These are phyloP conservation scores for Trametes punicea DNA, from an alignment of 768 basidiomycete species.

Conservation along the genomic window DNA sequence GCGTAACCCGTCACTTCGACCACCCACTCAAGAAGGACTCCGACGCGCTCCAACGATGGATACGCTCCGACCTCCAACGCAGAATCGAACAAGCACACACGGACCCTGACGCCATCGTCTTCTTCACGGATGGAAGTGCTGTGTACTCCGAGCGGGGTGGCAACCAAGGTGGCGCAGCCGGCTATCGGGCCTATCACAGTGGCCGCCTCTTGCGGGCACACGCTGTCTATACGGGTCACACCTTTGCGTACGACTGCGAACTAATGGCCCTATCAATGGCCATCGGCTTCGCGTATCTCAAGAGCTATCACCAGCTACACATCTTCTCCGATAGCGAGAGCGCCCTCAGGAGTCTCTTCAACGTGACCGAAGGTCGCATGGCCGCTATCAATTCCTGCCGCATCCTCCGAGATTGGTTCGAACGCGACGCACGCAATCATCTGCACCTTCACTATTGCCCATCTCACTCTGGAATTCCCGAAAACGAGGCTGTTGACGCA, in stretches of 20 bases:
- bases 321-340: constrained; percentile 1
- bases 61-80: not conserved
- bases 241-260: too few relatives aligned
- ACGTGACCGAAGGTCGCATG: not conserved
- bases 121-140: not conserved
- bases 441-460: not conserved
- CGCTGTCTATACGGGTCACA: not conserved
- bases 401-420: not conserved
- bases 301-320: not conserved
- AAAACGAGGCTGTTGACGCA: not conserved
- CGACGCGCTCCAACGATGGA: not conserved
- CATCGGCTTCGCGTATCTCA: not conserved
- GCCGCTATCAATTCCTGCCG: not conserved
- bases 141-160: too few relatives aligned
- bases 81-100: not conserved
- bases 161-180: not conserved
- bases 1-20: not conserved
- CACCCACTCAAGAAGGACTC: not conserved
- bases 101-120: not conserved
- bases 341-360: not conserved
- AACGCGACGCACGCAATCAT: not conserved
- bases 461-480: not conserved
- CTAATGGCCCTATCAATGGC: not conserved
- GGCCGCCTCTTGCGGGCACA: not conserved
- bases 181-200: not conserved